Evolutionary conservation across 345 rosid genomes (phyloP).

Genomic region (Eutrema heterophyllum): DNA sequence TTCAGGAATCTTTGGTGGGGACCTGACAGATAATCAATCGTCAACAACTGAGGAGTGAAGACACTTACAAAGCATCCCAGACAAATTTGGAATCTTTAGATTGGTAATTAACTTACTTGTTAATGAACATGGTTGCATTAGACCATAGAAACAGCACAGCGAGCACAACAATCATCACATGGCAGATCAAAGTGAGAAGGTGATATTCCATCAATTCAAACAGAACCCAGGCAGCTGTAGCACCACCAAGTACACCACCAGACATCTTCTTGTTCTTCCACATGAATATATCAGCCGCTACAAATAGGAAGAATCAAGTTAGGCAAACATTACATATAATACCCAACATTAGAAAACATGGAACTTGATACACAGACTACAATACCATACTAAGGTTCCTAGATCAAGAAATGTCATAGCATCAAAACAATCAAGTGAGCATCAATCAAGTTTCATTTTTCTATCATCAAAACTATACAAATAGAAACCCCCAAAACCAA

Average conservation of each 20-base stretch:
- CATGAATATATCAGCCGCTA: slow-evolving; percentile 82
- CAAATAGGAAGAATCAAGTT: slow-evolving; percentile 5
- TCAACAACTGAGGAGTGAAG: slow-evolving; percentile 42
- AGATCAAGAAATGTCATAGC: neutral
- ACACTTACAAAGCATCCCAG: neutral
- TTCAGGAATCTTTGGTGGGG: slow-evolving; percentile 76
- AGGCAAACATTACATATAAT: neutral
- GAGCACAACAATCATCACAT: slow-evolving; percentile 57
- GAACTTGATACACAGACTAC: neutral
- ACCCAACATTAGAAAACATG: neutral
- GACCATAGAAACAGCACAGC: slow-evolving; percentile 86
- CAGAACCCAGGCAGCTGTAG: slow-evolving; percentile 75
- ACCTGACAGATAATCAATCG: slow-evolving; percentile 33
- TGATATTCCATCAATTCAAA: slow-evolving; percentile 80
- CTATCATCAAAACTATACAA: neutral
- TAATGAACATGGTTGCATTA: slow-evolving; percentile 77
- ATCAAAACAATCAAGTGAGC: neutral
- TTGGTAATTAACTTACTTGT: slow-evolving; percentile 53
- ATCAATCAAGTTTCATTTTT: neutral
- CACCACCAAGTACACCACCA: slow-evolving; percentile 73
- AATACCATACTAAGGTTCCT: neutral
- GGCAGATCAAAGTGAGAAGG: slow-evolving; percentile 76
- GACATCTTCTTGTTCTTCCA: slow-evolving; percentile 98
- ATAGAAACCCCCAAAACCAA: neutral
- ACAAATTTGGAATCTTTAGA: neutral